Base-by-base conservation (phyloP, 1,284 basidiomycete species). In the Austroboletus sp. region DNA sequence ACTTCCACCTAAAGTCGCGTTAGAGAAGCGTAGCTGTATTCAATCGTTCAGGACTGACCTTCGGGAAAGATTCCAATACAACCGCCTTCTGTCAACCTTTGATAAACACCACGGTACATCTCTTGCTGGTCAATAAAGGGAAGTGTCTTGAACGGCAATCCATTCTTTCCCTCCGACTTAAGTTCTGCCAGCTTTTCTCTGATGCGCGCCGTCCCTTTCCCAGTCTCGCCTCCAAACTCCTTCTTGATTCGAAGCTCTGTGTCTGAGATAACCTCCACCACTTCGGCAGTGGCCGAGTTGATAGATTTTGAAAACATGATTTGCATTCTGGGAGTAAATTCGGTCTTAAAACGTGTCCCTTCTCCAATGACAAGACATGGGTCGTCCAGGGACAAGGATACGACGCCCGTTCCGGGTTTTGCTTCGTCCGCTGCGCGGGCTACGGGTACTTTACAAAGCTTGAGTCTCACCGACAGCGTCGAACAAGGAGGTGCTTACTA, bases 61-160 rank as follows among this genome's bases (percentile, higher is more conserved):
- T 97, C 94, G 38, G 94, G 94, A 63, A 97, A 97, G 55, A 98
- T 95, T 40, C 93, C 91, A 53, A 98, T 93, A 56, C 85, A 85
- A 9, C 91, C 91, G 13, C 90, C 89, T 45, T 88, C 80, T 49
- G 84, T 89, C 49, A 99, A 72, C 52, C 82, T 80, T 57, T 90
- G 76, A 66, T 97, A 99, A 4, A 98, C 96, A 51, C 91, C 80
- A 17, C 85, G 82, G 66, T 98, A 99, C 84, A 98, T 98, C 51
- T 91, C 81, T 51, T 88, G 81, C 66, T 98, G 94, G 69, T 96
- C 87, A 50, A 98, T 82, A 62, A 84, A 84, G 1, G 90, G 89
- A 48, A 96, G 67, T 32, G 72, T 73, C 66, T 91, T 92, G 74
- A 79, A 92, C 25, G 79, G 69, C 38, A 91, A 54, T 0, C 90